These are phyloP conservation scores for Fusarium stilboides DNA, from an alignment of 2,329 filamentous ascomycete genomes.

Conservation along the genomic window DNA sequence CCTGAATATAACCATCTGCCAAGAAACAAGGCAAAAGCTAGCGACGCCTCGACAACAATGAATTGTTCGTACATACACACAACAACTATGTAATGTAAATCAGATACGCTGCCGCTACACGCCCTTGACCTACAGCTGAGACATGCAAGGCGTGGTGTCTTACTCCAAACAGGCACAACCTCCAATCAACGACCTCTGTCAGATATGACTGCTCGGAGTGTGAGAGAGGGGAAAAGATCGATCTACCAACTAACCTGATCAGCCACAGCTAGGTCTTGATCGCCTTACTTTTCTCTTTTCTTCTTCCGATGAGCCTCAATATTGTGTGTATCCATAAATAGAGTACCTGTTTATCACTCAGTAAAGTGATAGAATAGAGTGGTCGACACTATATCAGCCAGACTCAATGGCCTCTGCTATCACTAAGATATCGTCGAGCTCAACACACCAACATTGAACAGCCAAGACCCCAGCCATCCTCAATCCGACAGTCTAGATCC, in stretches of 20 bases:
- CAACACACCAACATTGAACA: too few relatives aligned
- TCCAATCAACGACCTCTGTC: slow-evolving; percentile 30
- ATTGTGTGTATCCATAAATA: background rate
- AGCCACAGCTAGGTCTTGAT: background rate
- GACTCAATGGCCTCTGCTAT: too few relatives aligned
- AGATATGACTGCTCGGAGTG: slow-evolving; percentile 10
- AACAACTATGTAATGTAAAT: background rate
- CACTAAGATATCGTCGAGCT: too few relatives aligned
- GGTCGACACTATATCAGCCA: too few relatives aligned
- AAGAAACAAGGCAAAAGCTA: slow-evolving; percentile 1
- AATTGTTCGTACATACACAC: slow-evolving; percentile 1
- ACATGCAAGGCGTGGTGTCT: slow-evolving; percentile 37
- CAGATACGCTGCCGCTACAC: background rate
- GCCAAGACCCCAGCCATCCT: too few relatives aligned
- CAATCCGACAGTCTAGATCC: background rate
- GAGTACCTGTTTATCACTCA: too few relatives aligned
- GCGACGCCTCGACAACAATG: background rate
- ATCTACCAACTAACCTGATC: slow-evolving; percentile 7
- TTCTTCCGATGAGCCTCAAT: slow-evolving; percentile 29
- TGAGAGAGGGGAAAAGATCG: slow-evolving; percentile 9
- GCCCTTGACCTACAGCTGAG: slow-evolving; percentile 29
- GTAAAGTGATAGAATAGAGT: too few relatives aligned
- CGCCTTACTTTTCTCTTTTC: background rate
- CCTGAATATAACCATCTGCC: background rate
- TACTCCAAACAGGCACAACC: background rate